Conservation (phyloP, 768 basidiomycete genomes). For the Kwoniella dendrophila region DNA sequence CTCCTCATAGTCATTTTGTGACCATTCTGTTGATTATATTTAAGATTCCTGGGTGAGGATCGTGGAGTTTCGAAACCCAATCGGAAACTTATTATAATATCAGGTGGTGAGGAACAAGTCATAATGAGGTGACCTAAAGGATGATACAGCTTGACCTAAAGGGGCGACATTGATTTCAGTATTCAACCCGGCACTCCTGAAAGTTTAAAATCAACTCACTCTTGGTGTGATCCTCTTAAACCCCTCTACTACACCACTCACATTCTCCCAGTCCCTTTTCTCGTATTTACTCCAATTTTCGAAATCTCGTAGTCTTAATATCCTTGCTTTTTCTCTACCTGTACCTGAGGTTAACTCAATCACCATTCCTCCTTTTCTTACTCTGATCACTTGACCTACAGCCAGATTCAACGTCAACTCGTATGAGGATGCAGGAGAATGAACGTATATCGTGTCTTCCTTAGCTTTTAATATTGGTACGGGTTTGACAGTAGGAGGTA, state of each 20-base stretch:
- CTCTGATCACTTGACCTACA: neutral
- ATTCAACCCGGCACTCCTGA: neutral
- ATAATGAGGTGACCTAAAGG: constrained; percentile 33
- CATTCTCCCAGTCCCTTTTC: constrained; percentile 26
- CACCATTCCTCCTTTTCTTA: constrained; percentile 1
- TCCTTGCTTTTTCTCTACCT: neutral
- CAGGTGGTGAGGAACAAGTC: constrained; percentile 46
- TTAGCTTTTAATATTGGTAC: constrained; percentile 15
- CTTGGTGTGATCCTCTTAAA: constrained; percentile 35
- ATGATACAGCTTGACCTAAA: constrained; percentile 39
- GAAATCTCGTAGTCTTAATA: constrained; percentile 1
- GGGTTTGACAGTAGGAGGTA: constrained; percentile 24
- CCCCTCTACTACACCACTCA: constrained; percentile 25
- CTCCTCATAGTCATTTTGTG: neutral
- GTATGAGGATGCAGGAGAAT: neutral
- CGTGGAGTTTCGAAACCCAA: neutral
- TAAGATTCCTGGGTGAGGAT: neutral
- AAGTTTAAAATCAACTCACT: constrained; percentile 23
- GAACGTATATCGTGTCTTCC: constrained; percentile 22
- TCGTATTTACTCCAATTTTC: constrained; percentile 29
- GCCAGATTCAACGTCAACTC: neutral
- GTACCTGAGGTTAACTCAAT: neutral
- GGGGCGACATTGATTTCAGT: neutral
- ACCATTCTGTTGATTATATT: neutral
- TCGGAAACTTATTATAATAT: constrained; percentile 31